Evolutionary conservation across 768 basidiomycete species (phyloP).

Genomic region (Podaxis sp.): DNA sequence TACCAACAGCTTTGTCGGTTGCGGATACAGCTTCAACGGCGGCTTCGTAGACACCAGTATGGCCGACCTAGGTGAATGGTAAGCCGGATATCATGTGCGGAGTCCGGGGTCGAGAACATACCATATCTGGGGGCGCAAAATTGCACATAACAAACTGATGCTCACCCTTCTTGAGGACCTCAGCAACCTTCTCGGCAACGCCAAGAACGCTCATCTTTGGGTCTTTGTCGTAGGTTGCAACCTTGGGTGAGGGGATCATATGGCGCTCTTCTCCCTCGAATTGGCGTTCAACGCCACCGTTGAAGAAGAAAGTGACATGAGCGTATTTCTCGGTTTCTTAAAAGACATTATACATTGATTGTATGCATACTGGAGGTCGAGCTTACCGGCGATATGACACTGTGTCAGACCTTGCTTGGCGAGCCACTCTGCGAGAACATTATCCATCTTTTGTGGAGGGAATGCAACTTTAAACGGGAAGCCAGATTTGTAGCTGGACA

Average conservation of each 20-base stretch:
- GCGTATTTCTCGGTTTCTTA: constrained; percentile 97
- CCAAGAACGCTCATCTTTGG: constrained; percentile 87
- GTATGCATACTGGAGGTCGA: background rate
- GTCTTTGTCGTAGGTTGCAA: constrained; percentile 89
- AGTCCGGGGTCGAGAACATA: constrained; percentile 19
- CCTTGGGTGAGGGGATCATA: constrained; percentile 90
- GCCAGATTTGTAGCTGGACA: constrained; percentile 90
- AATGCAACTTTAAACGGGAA: constrained; percentile 89
- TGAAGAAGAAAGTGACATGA: constrained; percentile 98
- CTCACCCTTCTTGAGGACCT: constrained; percentile 62
- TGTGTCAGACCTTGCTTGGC: constrained; percentile 76
- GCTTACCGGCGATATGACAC: constrained; percentile 77
- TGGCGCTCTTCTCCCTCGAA: constrained; percentile 77
- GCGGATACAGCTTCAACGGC: constrained; percentile 83
- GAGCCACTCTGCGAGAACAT: constrained; percentile 93
- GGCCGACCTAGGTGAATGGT: constrained; percentile 60
- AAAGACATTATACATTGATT: background rate
- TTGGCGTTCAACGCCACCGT: constrained; percentile 93
- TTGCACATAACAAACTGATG: constrained; percentile 97
- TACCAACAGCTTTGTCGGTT: constrained; percentile 89
- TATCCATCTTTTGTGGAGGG: constrained; percentile 92
- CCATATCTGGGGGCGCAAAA: constrained; percentile 97
- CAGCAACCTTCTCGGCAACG: constrained; percentile 91
- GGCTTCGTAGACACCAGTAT: constrained; percentile 89
- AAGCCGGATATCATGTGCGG: background rate